Base-by-base conservation (phyloP, 306 rosid genomes). In the Casuarina glauca region DNA sequence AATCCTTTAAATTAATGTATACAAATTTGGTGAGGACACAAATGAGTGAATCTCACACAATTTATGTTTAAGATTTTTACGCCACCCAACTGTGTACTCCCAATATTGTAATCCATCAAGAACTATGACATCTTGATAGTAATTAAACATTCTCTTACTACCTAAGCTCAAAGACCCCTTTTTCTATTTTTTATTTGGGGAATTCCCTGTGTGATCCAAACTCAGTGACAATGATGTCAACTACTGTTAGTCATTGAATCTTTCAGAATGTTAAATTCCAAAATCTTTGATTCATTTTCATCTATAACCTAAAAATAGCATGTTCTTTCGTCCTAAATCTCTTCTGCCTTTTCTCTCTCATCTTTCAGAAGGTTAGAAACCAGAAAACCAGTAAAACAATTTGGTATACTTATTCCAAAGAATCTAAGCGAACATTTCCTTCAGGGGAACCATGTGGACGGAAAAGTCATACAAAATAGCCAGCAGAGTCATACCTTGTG, bases 401-500 rank as follows among this genome's bases (percentile, higher is more conserved):
- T 35, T 35, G 35, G 50, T 49, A 13, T 38, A 62, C 45, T 54
- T 9, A 20, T 55, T 36, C 9, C 36, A 3, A 13, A 74, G 35
- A 13, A 44, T 73, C 52, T 19, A 67, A 49, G 4, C 42, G 64
- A 15, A 38, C 42, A 32, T 63, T 60, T n/a, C 6, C 55, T 52
- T 53, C 16, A n/a, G 8, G 26, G 15, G 44, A 67, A 55, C 39
- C 36, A 2, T 66, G 49, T 7, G 44, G 3, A 57, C 62, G 66
- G 62, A 46, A 67, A 48, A 32, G 4, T 41, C n/a, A 68, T 1
- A 10, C 5, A 17, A 64, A 26, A 26, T 26, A 26, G 32, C 32
- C 32, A 26, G 32, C 1, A 26, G 1, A 26, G 32, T 26, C 32
- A 26, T 1, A 92, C 97, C 89, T 93, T 90, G 84, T 91, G 94